phyloP scores from a whole-genome alignment of 495 filamentous ascomycete species.

The Xylaria sp. region DNA sequence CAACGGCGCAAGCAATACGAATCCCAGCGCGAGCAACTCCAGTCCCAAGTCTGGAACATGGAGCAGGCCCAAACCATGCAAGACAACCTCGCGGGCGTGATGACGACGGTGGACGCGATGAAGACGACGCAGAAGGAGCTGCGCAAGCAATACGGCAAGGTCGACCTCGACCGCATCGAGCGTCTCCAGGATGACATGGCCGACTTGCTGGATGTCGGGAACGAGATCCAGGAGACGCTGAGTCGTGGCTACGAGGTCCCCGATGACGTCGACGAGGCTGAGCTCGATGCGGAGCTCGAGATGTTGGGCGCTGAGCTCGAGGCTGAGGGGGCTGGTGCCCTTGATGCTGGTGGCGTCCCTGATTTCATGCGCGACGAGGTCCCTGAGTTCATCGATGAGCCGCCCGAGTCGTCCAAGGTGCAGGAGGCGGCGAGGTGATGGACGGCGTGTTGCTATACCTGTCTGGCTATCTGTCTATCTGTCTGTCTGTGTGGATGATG shows the following conservation, averaged over 20 bases:
- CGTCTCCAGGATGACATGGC: conserved; percentile 99
- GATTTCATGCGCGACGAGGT: conserved; percentile 89
- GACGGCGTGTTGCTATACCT: conserved; percentile 6
- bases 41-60: conserved; percentile 98
- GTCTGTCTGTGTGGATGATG: not conserved
- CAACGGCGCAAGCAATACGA: conserved; percentile 98
- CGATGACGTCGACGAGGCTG: conserved; percentile 97
- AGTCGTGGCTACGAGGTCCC: conserved; percentile 93
- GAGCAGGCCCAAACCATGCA: conserved; percentile 99
- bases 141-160: conserved; percentile 94
- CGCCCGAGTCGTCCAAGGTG: conserved; percentile 72
- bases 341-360: conserved; percentile 69
- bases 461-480: not conserved
- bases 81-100: conserved; percentile 97
- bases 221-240: conserved; percentile 97
- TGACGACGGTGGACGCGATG: conserved; percentile 98
- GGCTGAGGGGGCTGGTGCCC: conserved; percentile 63
- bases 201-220: conserved; percentile 95
- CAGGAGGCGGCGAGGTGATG: conserved; percentile 76
- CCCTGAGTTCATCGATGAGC: conserved; percentile 89
- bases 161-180: conserved; percentile 97
- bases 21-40: conserved; percentile 89
- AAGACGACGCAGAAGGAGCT: conserved; percentile 94
- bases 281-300: conserved; percentile 96
- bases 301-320: conserved; percentile 90